phyloP scores from a whole-genome alignment of 1,284 basidiomycete genomes.

The Apiotrichum akiyoshidainum region DNA sequence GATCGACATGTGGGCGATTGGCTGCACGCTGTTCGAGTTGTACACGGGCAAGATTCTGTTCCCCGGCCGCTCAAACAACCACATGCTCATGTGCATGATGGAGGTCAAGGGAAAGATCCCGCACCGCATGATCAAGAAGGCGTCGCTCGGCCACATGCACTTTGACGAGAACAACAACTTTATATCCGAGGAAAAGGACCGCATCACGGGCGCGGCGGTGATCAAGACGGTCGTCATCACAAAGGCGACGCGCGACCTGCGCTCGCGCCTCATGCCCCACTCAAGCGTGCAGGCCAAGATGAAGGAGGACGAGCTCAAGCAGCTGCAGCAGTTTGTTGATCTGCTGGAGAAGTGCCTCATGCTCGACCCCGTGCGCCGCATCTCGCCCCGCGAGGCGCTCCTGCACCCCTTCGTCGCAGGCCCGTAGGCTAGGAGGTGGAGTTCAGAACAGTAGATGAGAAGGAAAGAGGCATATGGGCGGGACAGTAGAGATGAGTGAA shows the following conservation, averaged over 20 bases:
- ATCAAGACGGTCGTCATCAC: slow-evolving; percentile 75
- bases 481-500: not conserved
- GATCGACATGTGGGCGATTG: slow-evolving; percentile 95
- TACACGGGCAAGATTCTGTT: slow-evolving; percentile 99
- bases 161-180: slow-evolving; percentile 77
- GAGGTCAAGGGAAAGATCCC: slow-evolving; percentile 93
- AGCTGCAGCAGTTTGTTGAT: slow-evolving; percentile 81
- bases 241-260: slow-evolving; percentile 78
- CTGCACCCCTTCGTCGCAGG: slow-evolving; percentile 72
- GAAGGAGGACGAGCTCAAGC: slow-evolving; percentile 81
- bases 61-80: slow-evolving; percentile 93
- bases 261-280: slow-evolving; percentile 75
- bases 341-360: slow-evolving; percentile 85
- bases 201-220: slow-evolving; percentile 72
- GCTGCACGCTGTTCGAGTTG: slow-evolving; percentile 95
- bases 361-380: slow-evolving; percentile 81
- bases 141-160: slow-evolving; percentile 83
- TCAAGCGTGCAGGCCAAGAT: slow-evolving; percentile 65
- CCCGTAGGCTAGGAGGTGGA: not conserved
- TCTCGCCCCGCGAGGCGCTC: slow-evolving; percentile 83
- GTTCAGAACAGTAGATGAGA: not conserved
- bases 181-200: slow-evolving; percentile 71
- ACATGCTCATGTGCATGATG: slow-evolving; percentile 97
- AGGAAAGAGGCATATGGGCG: not conserved
- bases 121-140: slow-evolving; percentile 88